These are phyloP conservation scores for Dendrostoma leiphaemia DNA, from an alignment of 2,329 filamentous ascomycete species.

Conservation along the genomic window DNA sequence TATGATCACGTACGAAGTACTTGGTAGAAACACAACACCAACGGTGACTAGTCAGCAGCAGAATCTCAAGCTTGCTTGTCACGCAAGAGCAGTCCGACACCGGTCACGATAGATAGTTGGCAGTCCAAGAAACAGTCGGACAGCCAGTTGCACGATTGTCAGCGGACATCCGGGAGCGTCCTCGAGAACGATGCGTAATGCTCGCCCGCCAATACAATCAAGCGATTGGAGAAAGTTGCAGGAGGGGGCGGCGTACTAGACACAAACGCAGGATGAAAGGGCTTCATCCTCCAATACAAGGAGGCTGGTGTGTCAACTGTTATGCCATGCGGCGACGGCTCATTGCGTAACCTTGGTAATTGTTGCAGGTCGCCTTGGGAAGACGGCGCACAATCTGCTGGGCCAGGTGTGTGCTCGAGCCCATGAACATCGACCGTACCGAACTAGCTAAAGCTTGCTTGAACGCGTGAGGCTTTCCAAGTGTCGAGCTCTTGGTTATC, in stretches of 20 bases:
- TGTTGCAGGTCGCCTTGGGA: neutral
- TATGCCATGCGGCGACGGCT: no score
- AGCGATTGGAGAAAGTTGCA: no score
- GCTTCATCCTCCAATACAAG: neutral
- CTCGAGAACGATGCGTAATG: neutral
- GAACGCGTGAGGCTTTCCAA: neutral
- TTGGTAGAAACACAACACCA: neutral
- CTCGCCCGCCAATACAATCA: neutral
- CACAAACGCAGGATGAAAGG: neutral
- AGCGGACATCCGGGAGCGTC: neutral
- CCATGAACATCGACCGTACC: neutral
- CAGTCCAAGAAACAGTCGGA: neutral
- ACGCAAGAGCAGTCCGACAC: neutral
- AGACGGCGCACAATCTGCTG: neutral
- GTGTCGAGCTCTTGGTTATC: constrained; percentile 1
- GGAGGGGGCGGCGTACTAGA: no score
- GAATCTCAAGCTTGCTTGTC: neutral
- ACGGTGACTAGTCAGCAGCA: neutral
- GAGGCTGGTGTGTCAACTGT: neutral
- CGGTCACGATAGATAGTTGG: neutral
- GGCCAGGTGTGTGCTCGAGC: neutral
- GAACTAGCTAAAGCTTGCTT: neutral
- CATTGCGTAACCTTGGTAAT: no score
- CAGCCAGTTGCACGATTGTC: neutral
- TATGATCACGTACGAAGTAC: neutral